These are phyloP conservation scores for Cladosporium phlei DNA, from an alignment of 2,329 filamentous ascomycete species.

Conservation along the genomic window DNA sequence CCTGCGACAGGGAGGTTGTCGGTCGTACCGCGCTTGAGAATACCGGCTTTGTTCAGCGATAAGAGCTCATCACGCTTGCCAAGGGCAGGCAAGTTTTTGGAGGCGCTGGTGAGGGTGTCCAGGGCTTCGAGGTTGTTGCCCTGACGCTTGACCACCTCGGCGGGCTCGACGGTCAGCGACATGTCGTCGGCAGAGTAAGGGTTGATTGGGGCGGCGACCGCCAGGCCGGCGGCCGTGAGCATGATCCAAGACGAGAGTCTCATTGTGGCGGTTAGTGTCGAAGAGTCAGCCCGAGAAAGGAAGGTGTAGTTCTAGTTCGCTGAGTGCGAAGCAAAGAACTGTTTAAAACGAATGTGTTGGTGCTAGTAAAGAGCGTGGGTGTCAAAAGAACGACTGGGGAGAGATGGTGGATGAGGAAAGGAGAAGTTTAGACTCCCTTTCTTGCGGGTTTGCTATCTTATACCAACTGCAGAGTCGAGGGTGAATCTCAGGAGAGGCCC, in stretches of 20 bases:
- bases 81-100: not conserved
- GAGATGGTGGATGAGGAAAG: not conserved
- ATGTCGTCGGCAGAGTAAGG: not conserved
- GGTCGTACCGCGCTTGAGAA: too few species aligned
- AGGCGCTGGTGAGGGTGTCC: too few species aligned
- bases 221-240: conserved; percentile 7
- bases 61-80: not conserved
- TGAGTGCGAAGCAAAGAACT: not conserved
- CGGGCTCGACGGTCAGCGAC: not conserved
- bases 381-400: conserved; percentile 2
- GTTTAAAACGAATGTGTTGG: not conserved
- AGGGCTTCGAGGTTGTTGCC: not conserved
- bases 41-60: too few species aligned
- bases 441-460: not conserved
- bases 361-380: not conserved
- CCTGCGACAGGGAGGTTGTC: too few species aligned
- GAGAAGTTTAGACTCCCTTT: not conserved
- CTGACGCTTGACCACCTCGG: not conserved
- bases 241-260: conserved; percentile 5
- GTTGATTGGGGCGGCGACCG: conserved; percentile 1
- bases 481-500: conserved; percentile 1
- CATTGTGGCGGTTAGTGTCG: not conserved
- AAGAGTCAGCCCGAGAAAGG: not conserved
- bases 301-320: not conserved
- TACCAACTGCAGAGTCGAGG: too few species aligned